Evolutionary conservation across 164 flowering plant species (phyloP), one percentile per base, ranked within the genome.

Genomic region (Euptelea pleiosperma): DNA sequence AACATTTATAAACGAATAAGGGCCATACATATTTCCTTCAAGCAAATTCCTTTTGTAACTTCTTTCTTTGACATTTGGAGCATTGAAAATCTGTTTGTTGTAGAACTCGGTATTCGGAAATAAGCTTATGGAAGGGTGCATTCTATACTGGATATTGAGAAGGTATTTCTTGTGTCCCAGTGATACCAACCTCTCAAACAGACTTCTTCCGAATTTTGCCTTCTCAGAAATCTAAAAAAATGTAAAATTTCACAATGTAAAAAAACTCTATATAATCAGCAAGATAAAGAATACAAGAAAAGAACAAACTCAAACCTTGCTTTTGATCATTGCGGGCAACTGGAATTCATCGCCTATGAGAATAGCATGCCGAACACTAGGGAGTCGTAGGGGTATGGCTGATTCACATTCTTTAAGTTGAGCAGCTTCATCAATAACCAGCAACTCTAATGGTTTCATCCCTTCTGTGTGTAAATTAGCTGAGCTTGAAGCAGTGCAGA

Each of bases 341-440:
- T 85, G 92, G 18, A 52, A n/a, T 31, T 83, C 86, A 60, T 85
- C 88, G 0, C 91, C 91, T 8, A 83, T 52, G 5, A 85, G 77
- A 55, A 85, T 31, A 18, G 70, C 83, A 66, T 83, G 82, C n/a
- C 15, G 48, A 8, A 81, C 3, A 21, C 75, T 75, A 0, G 72
- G 72, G 30, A 81, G 76, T 58, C 76, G 88, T 24, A 85, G 58
- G 0, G 85, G 83, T 26, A 83, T 78, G 1, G 55, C 12, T 4
- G 84, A 81, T 57, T 85, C 91, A 65, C 83, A 77, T 52, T 85
- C 91, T 51, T 77, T 85, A 28, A 83, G 57, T 24, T 83, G 91
- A 6, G 85, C 80, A 26, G 91, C 88, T 64, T 85, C 91, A 50
- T 85, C 88, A 19, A 85, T 66, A 4, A 77, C 64, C 48, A 77